A percentile compares a stretch with the other conserved stretches of the same genome.
These are phyloP conservation scores for Amaranthus cruentus DNA, from an alignment of 148 eudicot species.

Conservation along the genomic window DNA sequence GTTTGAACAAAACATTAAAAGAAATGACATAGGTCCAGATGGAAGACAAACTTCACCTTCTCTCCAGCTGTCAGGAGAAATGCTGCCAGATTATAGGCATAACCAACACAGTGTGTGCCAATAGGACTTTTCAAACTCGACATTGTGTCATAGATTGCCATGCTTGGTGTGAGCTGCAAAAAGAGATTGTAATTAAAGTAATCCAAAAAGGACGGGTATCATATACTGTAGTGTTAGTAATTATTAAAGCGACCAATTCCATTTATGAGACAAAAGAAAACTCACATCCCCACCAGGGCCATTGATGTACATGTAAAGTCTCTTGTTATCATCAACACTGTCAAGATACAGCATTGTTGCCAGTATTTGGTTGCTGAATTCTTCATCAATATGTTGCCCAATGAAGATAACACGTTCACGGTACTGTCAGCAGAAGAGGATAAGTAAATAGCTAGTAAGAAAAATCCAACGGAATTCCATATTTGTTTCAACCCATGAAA, in stretches of 20 bases:
- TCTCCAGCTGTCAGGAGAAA: slow-evolving; percentile 87
- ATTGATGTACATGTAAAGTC: slow-evolving; percentile 61
- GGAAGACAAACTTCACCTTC: slow-evolving; percentile 40
- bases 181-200: not conserved
- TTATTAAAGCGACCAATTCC: not conserved
- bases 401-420: slow-evolving; percentile 77
- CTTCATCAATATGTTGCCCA: slow-evolving; percentile 69
- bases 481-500: not conserved
- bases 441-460: not conserved
- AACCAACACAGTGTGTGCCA: slow-evolving; percentile 77
- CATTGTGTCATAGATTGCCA: slow-evolving; percentile 91
- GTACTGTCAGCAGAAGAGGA: slow-evolving; percentile 40
- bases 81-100: slow-evolving; percentile 68
- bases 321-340: slow-evolving; percentile 52
- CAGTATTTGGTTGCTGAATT: slow-evolving; percentile 68
- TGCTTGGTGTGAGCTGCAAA: slow-evolving; percentile 72
- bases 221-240: not conserved
- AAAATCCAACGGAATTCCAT: not conserved
- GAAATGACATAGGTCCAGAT: not conserved
- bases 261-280: slow-evolving; percentile 18
- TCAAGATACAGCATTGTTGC: slow-evolving; percentile 85
- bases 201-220: not conserved
- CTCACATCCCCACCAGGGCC: slow-evolving; percentile 93
- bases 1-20: not conserved
- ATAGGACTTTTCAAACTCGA: slow-evolving; percentile 71